phyloP scores from a whole-genome alignment of 2,329 filamentous ascomycete species.

The Fusarium sp. region DNA sequence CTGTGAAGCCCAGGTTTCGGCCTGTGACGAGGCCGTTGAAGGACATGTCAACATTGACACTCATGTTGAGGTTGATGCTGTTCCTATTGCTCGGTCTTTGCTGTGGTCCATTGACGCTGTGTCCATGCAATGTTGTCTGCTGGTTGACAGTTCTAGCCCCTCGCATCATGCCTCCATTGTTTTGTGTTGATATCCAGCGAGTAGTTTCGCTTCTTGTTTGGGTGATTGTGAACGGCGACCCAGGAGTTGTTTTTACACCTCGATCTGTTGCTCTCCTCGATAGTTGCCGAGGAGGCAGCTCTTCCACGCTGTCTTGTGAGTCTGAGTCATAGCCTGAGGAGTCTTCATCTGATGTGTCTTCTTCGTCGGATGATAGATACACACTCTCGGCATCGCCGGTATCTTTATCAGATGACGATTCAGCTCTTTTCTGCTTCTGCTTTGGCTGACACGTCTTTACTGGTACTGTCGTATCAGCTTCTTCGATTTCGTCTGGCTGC shows the following conservation, averaged over 20 bases:
- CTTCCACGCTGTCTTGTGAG: constrained; percentile 23
- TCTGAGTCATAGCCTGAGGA: constrained; percentile 22
- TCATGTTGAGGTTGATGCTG: constrained; percentile 41
- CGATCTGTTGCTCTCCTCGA: constrained; percentile 14
- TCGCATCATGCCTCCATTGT: constrained; percentile 21
- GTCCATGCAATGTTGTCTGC: constrained; percentile 35
- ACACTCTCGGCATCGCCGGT: constrained; percentile 33
- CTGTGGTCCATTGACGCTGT: constrained; percentile 9
- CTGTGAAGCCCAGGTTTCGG: constrained; percentile 37
- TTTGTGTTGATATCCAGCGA: constrained; percentile 35
- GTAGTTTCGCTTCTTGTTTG: constrained; percentile 35
- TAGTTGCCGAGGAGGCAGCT: constrained; percentile 18
- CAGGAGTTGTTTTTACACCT: background rate
- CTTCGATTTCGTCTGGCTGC: constrained; percentile 33
- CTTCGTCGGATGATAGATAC: constrained; percentile 31
- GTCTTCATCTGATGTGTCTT: constrained; percentile 27
- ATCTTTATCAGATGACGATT: constrained; percentile 13
- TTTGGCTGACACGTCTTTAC: constrained; percentile 7
- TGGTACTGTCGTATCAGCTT: constrained; percentile 11
- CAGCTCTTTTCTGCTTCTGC: constrained; percentile 1
- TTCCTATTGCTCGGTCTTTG: constrained; percentile 21
- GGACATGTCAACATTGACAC: constrained; percentile 34
- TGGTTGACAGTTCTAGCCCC: constrained; percentile 31
- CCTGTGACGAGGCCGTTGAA: constrained; percentile 41
- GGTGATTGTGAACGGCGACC: constrained; percentile 21